phyloP scores from a whole-genome alignment of 441 rosid species.

The Populus tomentosa region DNA sequence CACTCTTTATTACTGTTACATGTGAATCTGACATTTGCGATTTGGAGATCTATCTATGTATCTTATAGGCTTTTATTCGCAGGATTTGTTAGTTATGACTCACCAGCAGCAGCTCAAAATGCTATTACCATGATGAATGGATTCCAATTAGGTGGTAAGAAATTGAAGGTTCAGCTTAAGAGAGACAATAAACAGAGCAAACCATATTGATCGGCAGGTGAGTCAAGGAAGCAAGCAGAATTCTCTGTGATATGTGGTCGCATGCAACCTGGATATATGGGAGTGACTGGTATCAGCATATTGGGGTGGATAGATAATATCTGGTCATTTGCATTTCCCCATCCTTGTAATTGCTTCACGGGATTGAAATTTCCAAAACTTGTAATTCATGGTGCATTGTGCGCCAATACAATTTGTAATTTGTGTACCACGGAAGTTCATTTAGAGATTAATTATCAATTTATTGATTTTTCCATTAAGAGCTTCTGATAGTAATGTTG shows the following conservation, averaged over 20 bases:
- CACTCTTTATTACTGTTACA: neutral
- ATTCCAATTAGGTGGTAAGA: constrained; percentile 89
- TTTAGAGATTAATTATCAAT: constrained; percentile 68
- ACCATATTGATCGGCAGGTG: constrained; percentile 56
- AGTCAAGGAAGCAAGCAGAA: constrained; percentile 42
- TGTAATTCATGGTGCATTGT: constrained; percentile 66
- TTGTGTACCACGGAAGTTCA: constrained; percentile 69
- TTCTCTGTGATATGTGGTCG: constrained; percentile 32
- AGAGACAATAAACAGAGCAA: constrained; percentile 86
- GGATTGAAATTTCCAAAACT: constrained; percentile 47
- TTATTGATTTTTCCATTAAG: constrained; percentile 47
- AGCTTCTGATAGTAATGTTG: constrained; percentile 15
- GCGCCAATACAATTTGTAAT: constrained; percentile 68
- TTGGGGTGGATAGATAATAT: constrained; percentile 40
- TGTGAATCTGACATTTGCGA: neutral
- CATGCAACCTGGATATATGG: constrained; percentile 38
- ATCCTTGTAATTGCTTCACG: constrained; percentile 53
- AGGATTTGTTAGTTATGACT: constrained; percentile 97
- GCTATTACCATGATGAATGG: constrained; percentile 92
- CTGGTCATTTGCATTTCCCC: constrained; percentile 31
- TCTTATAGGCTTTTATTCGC: constrained; percentile 26
- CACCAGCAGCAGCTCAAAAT: constrained; percentile 70
- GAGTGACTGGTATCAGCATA: constrained; percentile 41
- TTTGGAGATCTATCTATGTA: neutral
- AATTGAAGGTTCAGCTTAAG: constrained; percentile 96